Evolutionary conservation across 352 stramenopile species (phyloP).

Genomic region (Phytophthora litchii): DNA sequence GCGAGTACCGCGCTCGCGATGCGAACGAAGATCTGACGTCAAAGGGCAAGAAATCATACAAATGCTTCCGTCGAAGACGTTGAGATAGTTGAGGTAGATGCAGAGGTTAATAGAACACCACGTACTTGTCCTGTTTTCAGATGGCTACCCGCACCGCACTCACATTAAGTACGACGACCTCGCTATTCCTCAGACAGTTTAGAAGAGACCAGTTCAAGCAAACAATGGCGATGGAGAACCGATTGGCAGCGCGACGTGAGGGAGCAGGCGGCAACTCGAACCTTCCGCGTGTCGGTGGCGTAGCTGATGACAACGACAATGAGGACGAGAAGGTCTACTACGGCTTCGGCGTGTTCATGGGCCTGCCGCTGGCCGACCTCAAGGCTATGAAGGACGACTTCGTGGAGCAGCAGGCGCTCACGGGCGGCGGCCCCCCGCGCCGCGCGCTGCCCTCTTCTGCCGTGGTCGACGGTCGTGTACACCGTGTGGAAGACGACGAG

Average conservation of each 20-base stretch:
- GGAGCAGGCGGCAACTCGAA: slow-evolving; percentile 19
- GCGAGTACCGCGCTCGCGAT: slow-evolving; percentile 81
- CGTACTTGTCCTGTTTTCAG: neutral
- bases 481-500: slow-evolving; percentile 32
- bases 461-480: slow-evolving; percentile 16
- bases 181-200: slow-evolving; percentile 10
- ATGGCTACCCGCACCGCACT: neutral
- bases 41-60: slow-evolving; percentile 85
- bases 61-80: slow-evolving; percentile 81
- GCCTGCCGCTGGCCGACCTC: slow-evolving; percentile 79
- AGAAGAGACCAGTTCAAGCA: slow-evolving; percentile 15
- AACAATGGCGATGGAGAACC: slow-evolving; percentile 46
- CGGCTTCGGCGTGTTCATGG: slow-evolving; percentile 90
- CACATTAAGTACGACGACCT: slow-evolving; percentile 19
- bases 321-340: slow-evolving; percentile 91
- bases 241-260: slow-evolving; percentile 39
- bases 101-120: slow-evolving; percentile 13
- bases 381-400: slow-evolving; percentile 87
- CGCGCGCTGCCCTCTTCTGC: slow-evolving; percentile 16
- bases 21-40: slow-evolving; percentile 69
- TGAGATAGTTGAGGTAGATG: slow-evolving; percentile 25
- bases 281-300: slow-evolving; percentile 25
- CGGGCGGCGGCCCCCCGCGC: slow-evolving; percentile 9
- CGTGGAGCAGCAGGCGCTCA: slow-evolving; percentile 61
- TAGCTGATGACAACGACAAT: slow-evolving; percentile 65